Evolutionary conservation across 1,139 yeast genomes (phyloP).

Genomic region (Yamadazyma conglobata): DNA sequence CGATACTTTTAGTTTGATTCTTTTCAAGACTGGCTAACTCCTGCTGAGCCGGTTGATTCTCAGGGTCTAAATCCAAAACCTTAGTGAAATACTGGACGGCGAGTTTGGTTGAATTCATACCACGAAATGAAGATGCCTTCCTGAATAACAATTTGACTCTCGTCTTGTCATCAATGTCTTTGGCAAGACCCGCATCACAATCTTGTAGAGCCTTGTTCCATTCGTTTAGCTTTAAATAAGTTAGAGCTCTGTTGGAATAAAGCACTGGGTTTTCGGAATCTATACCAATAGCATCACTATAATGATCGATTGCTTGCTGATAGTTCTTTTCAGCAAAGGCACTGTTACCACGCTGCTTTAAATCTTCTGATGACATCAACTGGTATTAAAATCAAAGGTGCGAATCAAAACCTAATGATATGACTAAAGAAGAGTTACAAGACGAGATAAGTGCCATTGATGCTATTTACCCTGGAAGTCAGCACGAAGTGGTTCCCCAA

Average conservation of each 20-base stretch:
- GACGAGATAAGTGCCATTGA: slow-evolving; percentile 83
- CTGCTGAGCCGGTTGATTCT: slow-evolving; percentile 30
- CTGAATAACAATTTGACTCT: slow-evolving; percentile 57
- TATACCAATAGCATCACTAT: slow-evolving; percentile 60
- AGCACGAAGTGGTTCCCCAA: slow-evolving; percentile 28
- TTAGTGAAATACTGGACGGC: slow-evolving; percentile 35
- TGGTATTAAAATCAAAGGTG: not conserved
- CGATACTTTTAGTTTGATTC: slow-evolving; percentile 4
- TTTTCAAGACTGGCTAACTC: slow-evolving; percentile 18
- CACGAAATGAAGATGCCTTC: slow-evolving; percentile 45
- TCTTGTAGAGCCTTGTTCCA: slow-evolving; percentile 59
- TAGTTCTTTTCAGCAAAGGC: slow-evolving; percentile 57
- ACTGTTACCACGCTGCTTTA: slow-evolving; percentile 58
- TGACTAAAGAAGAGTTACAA: slow-evolving; percentile 54
- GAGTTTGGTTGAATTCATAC: slow-evolving; percentile 25
- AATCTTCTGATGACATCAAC: slow-evolving; percentile 14
- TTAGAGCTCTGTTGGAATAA: slow-evolving; percentile 77
- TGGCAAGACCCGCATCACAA: slow-evolving; percentile 53
- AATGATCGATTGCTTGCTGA: slow-evolving; percentile 55
- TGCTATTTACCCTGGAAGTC: slow-evolving; percentile 77
- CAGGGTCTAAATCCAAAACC: slow-evolving; percentile 47
- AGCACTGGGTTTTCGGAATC: slow-evolving; percentile 60
- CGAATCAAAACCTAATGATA: slow-evolving; percentile 10
- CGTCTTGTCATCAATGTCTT: slow-evolving; percentile 30
- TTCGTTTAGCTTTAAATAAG: slow-evolving; percentile 54